Evolutionary conservation across 306 rosid species (phyloP), one percentile per base, ranked within the genome.

Genomic region (Pterocarpus macrocarpus): DNA sequence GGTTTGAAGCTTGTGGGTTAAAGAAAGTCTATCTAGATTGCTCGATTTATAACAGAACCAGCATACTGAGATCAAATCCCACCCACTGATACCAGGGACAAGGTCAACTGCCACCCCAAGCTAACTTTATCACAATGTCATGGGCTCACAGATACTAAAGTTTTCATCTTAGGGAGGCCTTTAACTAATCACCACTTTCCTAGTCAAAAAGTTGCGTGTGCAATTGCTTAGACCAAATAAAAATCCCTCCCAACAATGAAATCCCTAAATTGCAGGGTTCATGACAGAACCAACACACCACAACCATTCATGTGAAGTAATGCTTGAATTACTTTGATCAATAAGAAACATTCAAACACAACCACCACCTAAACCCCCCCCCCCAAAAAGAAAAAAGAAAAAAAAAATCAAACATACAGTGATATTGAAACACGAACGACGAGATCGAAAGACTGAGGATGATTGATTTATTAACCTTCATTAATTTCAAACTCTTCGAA

Each of bases 401-500:
- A 33, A 9, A 52, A 5, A 6, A 61, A 39, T 2, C 2, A 8
- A 64, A 81, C 14, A 7, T 5, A 76, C 10, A 15, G 9, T 13
- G 17, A 65, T 35, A 58, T 30, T 52, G 28, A 69, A 73, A 63
- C 47, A 69, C 11, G 57, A 63, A 38, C 16, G 2, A 58, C 39
- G 7, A 63, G 45, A 71, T 10, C 5, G 0, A 64, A 47, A 32
- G 63, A 62, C 67, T 3, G 32, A 41, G 73, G 73, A 79, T n/a
- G 4, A 70, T 32, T 43, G 28, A 6, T 55, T 55, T 55, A 43
- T 32, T 56, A 67, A 91, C 97, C 97, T 86, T 89, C 93, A 47
- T 89, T 85, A 82, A 90, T 85, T 47, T 93, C 94, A 80, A 93
- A 93, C 90, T 93, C 97, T 47, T 93, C 94, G 73, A 93, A 93